Evolutionary conservation across 441 rosid genomes (phyloP).

Genomic region (Mallotus repandus): DNA sequence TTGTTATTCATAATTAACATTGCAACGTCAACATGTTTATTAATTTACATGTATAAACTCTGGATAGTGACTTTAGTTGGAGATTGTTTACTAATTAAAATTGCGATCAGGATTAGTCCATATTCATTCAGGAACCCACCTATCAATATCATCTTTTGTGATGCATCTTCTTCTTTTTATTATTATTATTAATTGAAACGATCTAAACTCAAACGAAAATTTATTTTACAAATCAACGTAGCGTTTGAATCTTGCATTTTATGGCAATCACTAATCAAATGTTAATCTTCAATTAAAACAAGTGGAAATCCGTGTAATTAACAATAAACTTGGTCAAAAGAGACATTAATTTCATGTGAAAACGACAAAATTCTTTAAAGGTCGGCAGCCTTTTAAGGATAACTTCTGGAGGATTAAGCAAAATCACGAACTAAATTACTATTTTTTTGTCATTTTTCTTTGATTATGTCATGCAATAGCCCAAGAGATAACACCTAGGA

Average conservation of each 20-base stretch:
- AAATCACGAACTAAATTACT: background rate
- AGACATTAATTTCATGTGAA: too few relatives aligned
- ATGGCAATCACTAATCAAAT: background rate
- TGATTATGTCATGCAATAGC: constrained; percentile 30
- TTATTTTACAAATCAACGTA: too few relatives aligned
- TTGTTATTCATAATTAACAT: too few relatives aligned
- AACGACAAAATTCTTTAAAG: too few relatives aligned
- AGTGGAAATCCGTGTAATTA: background rate
- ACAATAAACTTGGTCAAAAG: background rate
- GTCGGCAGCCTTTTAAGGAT: constrained; percentile 8
- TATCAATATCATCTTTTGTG: too few relatives aligned
- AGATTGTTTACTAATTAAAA: background rate
- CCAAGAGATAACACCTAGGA: background rate
- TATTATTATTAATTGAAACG: too few relatives aligned
- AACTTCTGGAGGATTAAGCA: background rate
- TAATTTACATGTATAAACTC: background rate
- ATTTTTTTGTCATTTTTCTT: constrained; percentile 21
- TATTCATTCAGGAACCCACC: background rate
- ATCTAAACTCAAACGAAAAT: too few relatives aligned
- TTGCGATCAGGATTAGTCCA: background rate
- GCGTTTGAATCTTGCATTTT: too few relatives aligned
- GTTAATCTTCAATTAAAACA: background rate
- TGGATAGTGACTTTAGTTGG: background rate
- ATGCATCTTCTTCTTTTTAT: too few relatives aligned
- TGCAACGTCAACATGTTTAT: too few relatives aligned